Base-by-base conservation (phyloP, 148 eudicot species). In the Camellia japonica region DNA sequence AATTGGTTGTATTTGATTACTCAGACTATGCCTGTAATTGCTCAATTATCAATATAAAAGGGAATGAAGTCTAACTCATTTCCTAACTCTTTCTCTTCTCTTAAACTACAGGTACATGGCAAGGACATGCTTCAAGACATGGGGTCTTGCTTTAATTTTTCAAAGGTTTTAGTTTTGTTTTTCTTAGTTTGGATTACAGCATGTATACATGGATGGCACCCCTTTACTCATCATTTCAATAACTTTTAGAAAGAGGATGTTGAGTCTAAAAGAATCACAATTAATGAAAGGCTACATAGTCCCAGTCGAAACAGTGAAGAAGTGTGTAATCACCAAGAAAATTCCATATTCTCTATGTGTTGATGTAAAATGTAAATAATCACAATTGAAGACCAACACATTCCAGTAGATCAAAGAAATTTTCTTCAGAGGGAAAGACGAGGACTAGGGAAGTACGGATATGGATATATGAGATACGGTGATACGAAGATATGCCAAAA, bases 341-440 rank as follows among this genome's bases (percentile, higher is more conserved):
- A 46, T 73, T 72, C 15, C 19, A 30, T 41, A 4, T 55, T 72
- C 75, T 56, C 11, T 23, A 13, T 30, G 61, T 41, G 38, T 5
- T 51, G 42, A 20, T 72, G 75, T 30, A 30, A 30, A 30, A 30
- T 30, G 38, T 30, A 49, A 4, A 0, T n/a, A 23, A 60, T 61
- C 52, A 19, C 78, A 61, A 19, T 38, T 75, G 55, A 59, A 54
- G 64, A 43, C 38, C 68, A 75, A 51, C 60, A 18, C 51, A 42
- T 75, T 75, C 55, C 42, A n/a, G 10, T 7, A 44, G 65, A 44
- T 19, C 19, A 44, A 75, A 13, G 66, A 63, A 61, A 58, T 60
- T 60, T 60, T 6, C 54, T 75, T 44, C 68, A 61, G 7, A 73
- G 54, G 4, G 78, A 75, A 16, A 75, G 55, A 72, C 43, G 14